Conservation (phyloP, 1,284 basidiomycete species). For the Apiotrichum brassicae region DNA sequence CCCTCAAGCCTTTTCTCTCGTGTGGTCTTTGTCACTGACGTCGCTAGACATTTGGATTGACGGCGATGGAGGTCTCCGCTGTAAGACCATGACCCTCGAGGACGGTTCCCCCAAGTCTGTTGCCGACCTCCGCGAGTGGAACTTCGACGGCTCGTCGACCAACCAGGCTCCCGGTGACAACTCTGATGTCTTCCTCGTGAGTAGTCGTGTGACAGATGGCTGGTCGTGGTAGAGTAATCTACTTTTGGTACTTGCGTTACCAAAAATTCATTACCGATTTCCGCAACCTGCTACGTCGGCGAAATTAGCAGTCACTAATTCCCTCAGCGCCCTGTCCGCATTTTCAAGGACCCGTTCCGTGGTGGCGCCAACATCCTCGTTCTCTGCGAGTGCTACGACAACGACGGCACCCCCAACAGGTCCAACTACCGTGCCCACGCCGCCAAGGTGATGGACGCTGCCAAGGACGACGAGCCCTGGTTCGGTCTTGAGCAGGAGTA, state of each 20-base stretch:
- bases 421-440: conserved; percentile 91
- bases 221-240: too few relatives aligned
- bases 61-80: conserved; percentile 83
- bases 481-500: conserved; percentile 99
- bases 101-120: conserved; percentile 39
- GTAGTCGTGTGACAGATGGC: conserved; percentile 8
- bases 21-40: not conserved
- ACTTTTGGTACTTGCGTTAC: too few relatives aligned
- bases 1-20: not conserved
- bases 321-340: conserved; percentile 71
- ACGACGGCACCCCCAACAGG: conserved; percentile 95
- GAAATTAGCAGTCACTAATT: not conserved
- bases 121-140: conserved; percentile 71
- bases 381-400: conserved; percentile 96
- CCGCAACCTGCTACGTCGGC: not conserved
- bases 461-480: conserved; percentile 77
- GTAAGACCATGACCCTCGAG: conserved; percentile 74
- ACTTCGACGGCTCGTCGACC: conserved; percentile 97
- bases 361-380: conserved; percentile 96
- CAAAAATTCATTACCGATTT: too few relatives aligned
- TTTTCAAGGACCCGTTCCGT: conserved; percentile 99
- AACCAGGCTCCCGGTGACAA: conserved; percentile 90
- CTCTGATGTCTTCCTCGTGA: conserved; percentile 88
- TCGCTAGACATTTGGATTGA: conserved; percentile 89
- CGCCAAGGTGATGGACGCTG: conserved; percentile 87